A percentile compares a stretch with the other conserved stretches of the same genome.
These are phyloP conservation scores for Grosmannia clavigera DNA, from an alignment of 2,329 filamentous ascomycete genomes.

Conservation along the genomic window DNA sequence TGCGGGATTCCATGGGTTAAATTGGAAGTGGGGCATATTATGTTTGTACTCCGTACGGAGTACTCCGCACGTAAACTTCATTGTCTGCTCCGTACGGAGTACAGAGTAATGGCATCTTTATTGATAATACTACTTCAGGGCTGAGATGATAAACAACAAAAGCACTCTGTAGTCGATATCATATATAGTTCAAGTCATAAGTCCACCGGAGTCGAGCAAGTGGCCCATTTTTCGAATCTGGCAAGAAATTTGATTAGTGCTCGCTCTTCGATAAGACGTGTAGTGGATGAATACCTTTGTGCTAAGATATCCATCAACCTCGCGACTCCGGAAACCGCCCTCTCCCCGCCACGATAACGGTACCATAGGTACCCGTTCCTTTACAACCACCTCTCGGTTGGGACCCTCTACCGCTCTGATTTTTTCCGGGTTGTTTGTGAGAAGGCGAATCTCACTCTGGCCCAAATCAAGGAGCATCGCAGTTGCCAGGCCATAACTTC, in stretches of 20 bases:
- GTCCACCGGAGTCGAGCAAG: conserved; percentile 44
- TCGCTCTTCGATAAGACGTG: neutral
- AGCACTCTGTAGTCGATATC: neutral
- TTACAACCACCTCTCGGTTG: conserved; percentile 74
- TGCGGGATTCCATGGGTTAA: neutral
- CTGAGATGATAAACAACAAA: neutral
- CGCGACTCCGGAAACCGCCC: conserved; percentile 71
- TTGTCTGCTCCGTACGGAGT: no score
- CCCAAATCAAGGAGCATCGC: conserved; percentile 86
- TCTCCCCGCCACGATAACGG: conserved; percentile 84
- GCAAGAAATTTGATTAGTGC: neutral
- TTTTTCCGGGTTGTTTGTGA: conserved; percentile 98
- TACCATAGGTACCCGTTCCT: conserved; percentile 88
- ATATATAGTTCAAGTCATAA: neutral
- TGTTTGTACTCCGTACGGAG: neutral
- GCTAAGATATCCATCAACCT: conserved; percentile 87
- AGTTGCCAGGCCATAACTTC: conserved; percentile 92
- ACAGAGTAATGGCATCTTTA: neutral
- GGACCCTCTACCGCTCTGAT: conserved; percentile 88
- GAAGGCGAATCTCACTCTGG: conserved; percentile 60
- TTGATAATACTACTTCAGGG: neutral
- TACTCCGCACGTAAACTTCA: no score
- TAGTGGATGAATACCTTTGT: conserved; percentile 59
- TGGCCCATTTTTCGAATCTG: conserved; percentile 85
- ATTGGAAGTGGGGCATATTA: neutral